Percentiles rank a stretch among this genome's conserved stretches.
Evolutionary conservation across 2,329 filamentous ascomycete genomes (phyloP).

Genomic region (Polychaeton citri): DNA sequence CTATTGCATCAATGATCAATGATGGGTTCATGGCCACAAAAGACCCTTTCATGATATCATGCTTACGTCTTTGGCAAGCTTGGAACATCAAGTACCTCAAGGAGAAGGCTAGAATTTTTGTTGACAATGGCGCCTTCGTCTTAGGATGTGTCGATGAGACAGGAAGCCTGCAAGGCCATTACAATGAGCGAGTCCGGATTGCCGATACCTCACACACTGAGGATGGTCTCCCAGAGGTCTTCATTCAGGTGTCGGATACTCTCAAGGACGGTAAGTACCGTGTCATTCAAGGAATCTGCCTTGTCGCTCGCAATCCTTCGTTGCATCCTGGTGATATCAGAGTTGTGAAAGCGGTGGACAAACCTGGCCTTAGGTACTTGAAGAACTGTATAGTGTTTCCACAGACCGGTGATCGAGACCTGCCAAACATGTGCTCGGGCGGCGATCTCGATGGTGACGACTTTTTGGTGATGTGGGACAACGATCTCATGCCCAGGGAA

Average conservation of each 20-base stretch:
- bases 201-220: neutral
- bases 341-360: constrained; percentile 71
- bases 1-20: constrained; percentile 60
- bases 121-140: constrained; percentile 75
- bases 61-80: constrained; percentile 72
- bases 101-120: constrained; percentile 75
- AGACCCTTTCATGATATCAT: constrained; percentile 72
- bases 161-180: constrained; percentile 58
- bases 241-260: constrained; percentile 56
- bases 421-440: constrained; percentile 90
- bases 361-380: constrained; percentile 58
- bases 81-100: constrained; percentile 86
- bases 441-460: constrained; percentile 95
- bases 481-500: constrained; percentile 51
- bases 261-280: constrained; percentile 42
- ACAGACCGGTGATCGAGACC: constrained; percentile 64
- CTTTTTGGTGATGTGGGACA: constrained; percentile 88
- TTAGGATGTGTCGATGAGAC: constrained; percentile 86
- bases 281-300: constrained; percentile 62
- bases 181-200: constrained; percentile 18
- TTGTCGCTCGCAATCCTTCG: constrained; percentile 84
- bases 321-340: constrained; percentile 87
- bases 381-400: constrained; percentile 82
- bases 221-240: constrained; percentile 61
- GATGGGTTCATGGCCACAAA: constrained; percentile 61